Evolutionary conservation across 768 basidiomycete genomes (phyloP).

Genomic region (Leccinum disarticulatum): DNA sequence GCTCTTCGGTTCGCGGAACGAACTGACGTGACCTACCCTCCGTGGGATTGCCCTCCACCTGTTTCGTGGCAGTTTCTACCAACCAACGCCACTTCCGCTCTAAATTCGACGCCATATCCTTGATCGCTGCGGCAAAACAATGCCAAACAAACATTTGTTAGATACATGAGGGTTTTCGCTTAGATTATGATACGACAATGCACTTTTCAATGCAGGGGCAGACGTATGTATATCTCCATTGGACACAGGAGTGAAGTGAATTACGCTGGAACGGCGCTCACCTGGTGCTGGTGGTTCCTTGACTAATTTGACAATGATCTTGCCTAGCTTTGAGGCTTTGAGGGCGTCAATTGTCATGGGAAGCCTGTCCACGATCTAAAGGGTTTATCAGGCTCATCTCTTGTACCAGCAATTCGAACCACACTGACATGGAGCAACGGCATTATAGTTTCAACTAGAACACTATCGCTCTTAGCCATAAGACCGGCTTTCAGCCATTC

Average conservation of each 20-base stretch:
- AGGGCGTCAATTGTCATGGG: slow-evolving; percentile 71
- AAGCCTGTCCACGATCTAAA: slow-evolving; percentile 76
- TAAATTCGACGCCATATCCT: slow-evolving; percentile 90
- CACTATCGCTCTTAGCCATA: slow-evolving; percentile 51
- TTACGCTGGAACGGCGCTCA: slow-evolving; percentile 49
- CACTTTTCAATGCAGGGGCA: slow-evolving; percentile 29
- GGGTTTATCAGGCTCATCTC: slow-evolving; percentile 19
- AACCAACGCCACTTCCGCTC: slow-evolving; percentile 79
- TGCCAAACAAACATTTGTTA: slow-evolving; percentile 54
- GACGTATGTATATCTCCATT: slow-evolving; percentile 32
- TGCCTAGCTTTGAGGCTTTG: slow-evolving; percentile 73
- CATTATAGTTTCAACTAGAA: slow-evolving; percentile 76
- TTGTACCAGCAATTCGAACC: slow-evolving; percentile 9
- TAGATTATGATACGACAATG: slow-evolving; percentile 35
- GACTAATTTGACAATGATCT: slow-evolving; percentile 71
- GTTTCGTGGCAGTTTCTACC: slow-evolving; percentile 52
- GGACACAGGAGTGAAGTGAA: slow-evolving; percentile 20
- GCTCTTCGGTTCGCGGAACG: slow-evolving; percentile 24
- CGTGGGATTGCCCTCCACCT: slow-evolving; percentile 38
- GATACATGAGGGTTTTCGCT: slow-evolving; percentile 52
- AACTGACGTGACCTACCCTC: slow-evolving; percentile 77
- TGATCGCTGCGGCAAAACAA: slow-evolving; percentile 66
- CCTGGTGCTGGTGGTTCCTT: slow-evolving; percentile 77
- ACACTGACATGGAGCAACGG: slow-evolving; percentile 80
- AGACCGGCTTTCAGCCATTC: slow-evolving; percentile 80